Base-by-base conservation (phyloP, 106 monocot species). In the Chionographis japonica region DNA sequence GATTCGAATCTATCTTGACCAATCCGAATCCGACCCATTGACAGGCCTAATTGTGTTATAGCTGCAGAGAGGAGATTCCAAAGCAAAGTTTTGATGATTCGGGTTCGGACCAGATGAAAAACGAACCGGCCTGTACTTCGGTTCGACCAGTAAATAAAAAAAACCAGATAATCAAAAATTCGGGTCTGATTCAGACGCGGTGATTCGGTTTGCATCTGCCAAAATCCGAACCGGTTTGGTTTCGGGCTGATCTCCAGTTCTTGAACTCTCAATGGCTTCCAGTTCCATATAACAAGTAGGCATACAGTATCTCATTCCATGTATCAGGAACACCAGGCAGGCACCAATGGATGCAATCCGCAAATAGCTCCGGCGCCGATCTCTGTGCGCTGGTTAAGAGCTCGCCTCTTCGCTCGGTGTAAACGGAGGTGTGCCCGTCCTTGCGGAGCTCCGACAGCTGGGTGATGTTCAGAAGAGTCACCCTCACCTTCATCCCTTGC, bases 301-400 rank as follows among this genome's bases (percentile, higher is more conserved):
- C 68, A 73, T 73, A 77, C 68, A 82, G 57, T 57, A 82, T 77
- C 56, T 77, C 63, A 17, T 82, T 82, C 82, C 82, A 82, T 40
- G 82, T 77, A 77, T 82, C 77, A 2, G 82, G 82, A 56, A 77
- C 77, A 16, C 82, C 82, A 42, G 82, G 82, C 56, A 81, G 54
- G 14, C 82, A 82, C 82, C 82, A 82, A 42, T 81, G 81, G 38
- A 81, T 77, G 63, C 81, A 81, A 58, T 81, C 81, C 4, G 72
- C 71, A 27, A 65, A 82, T 4, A 73, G 16, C 2, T 54, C 46
- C 4, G 77, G 78, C 17, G 74, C 55, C 6, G 70, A 63, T 51
- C 58, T 70, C 74, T 83, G 55, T 61, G 74, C 52, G 2, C 37
- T 58, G 19, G 78, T 83, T 19, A 83, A 37, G 17, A 78, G 46